Evolutionary conservation across 2,329 filamentous ascomycete genomes (phyloP).

Genomic region (Xylaria polymorpha): DNA sequence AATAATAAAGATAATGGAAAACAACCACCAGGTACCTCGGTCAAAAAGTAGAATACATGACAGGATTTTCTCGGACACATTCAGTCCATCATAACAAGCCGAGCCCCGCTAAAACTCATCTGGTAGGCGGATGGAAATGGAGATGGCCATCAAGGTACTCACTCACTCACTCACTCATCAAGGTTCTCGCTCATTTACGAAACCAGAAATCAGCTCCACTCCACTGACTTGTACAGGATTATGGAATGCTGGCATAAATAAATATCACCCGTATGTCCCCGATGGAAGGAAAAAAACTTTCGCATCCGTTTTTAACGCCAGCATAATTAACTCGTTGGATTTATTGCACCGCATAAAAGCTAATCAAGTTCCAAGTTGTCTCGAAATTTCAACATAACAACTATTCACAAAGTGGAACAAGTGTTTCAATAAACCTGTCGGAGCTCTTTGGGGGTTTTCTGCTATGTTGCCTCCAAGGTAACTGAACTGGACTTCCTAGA

Average conservation of each 20-base stretch:
- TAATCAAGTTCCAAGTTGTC: not conserved
- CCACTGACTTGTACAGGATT: not conserved
- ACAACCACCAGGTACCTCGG: not conserved
- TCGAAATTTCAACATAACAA: not conserved
- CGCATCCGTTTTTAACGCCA: not conserved
- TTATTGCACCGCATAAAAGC: not conserved
- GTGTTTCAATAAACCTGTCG: not conserved
- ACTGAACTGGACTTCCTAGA: not conserved
- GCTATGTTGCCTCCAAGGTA: not conserved
- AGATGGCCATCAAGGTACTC: conserved; percentile 19
- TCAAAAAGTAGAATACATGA: not conserved
- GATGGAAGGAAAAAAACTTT: not conserved
- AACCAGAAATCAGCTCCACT: conserved; percentile 7
- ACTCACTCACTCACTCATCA: conserved; percentile 16
- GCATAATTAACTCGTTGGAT: not conserved
- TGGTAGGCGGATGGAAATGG: not conserved
- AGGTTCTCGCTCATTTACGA: conserved; percentile 12
- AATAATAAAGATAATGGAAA: not conserved
- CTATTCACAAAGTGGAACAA: not conserved
- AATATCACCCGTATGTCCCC: not conserved
- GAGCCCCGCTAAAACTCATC: not conserved
- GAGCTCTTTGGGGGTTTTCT: not conserved
- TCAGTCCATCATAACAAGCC: not conserved
- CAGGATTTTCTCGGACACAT: not conserved
- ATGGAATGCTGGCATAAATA: not conserved